phyloP scores from a whole-genome alignment of 2,329 filamentous ascomycete species.

The Talaromyces funiculosus region DNA sequence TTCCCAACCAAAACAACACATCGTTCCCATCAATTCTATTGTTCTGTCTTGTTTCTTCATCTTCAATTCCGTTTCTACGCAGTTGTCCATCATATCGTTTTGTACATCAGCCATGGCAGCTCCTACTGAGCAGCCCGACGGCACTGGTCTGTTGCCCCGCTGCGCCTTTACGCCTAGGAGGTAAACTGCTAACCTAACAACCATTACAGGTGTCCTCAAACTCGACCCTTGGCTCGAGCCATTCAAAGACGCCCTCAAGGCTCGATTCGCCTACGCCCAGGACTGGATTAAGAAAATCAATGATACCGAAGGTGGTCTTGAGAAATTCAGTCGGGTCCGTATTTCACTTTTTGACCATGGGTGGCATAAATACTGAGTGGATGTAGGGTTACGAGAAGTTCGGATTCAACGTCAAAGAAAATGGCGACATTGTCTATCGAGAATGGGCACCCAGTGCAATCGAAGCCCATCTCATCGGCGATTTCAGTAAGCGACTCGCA shows the following conservation, averaged over 20 bases:
- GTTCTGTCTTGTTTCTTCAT: neutral
- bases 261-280: conserved; percentile 72
- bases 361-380: neutral
- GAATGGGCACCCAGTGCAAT: conserved; percentile 95
- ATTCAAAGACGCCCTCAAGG: conserved; percentile 70
- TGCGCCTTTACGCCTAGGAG: neutral
- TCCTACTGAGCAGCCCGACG: conserved; percentile 11
- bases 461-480: conserved; percentile 79
- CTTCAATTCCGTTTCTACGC: neutral
- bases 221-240: conserved; percentile 87
- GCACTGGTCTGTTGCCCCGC: conserved; percentile 12
- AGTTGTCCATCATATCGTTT: neutral
- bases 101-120: conserved; percentile 6
- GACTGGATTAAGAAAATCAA: conserved; percentile 83
- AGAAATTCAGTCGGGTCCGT: conserved; percentile 78
- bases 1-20: neutral
- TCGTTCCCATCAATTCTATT: neutral
- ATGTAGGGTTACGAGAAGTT: conserved; percentile 74
- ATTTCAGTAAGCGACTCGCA: conserved; percentile 68
- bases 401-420: conserved; percentile 72
- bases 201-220: conserved; percentile 72
- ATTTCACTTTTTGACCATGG: neutral
- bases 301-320: conserved; percentile 77
- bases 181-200: neutral
- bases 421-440: conserved; percentile 82